Evolutionary conservation across 108 stramenopile species (phyloP), one percentile per base, ranked within the genome.

Genomic region (Pseudonitzschia multiseries): DNA sequence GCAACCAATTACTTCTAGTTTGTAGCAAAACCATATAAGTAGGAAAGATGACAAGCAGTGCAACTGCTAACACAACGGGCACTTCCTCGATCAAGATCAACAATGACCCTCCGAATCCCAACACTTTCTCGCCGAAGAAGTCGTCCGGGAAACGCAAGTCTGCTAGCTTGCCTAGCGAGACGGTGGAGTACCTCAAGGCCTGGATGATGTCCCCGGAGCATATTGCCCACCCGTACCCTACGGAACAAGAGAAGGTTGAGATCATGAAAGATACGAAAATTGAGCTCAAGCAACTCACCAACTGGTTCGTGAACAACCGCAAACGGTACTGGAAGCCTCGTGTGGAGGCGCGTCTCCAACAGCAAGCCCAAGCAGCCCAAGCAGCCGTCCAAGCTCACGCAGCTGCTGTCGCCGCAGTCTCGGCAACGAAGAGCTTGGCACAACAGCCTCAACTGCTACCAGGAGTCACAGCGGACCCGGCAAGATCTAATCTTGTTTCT

Each of bases 271-370:
- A 90, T 28, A 96, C 95, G 9, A 90, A 92, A 26, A 96, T 96
- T 67, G 91, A 92, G 71, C 75, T 96, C 29, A 96, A 96, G 85
- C 95, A 93, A 43, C 84, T 96, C 14, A 93, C 95, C 13, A 96
- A 96, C 76, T 96, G 95, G 95, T 93, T 96, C 76, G 92, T 93
- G n/a, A 96, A 96, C 78, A 96, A 96, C 63, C 86, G 95, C 56
- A 96, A 96, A 76, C 32, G 95, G 51, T 93, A 73, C 73, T 96
- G 95, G 95, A 96, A 96, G 71, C 92, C 92, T 14, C 77, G 91
- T 22, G 86, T 92, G 0, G 93, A 91, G 73, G 91, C 89, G 33
- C 82, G 84, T 52, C 75, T 89, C 50, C 87, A 82, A 71, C 80
- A 79, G 60, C 80, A 83, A 51, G 74, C 71, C 32, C 74, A 78